A percentile compares a stretch with the other conserved stretches of the same genome.
These are phyloP conservation scores for Diplogelasinospora grovesii DNA, from an alignment of 495 filamentous ascomycete species.

Conservation along the genomic window DNA sequence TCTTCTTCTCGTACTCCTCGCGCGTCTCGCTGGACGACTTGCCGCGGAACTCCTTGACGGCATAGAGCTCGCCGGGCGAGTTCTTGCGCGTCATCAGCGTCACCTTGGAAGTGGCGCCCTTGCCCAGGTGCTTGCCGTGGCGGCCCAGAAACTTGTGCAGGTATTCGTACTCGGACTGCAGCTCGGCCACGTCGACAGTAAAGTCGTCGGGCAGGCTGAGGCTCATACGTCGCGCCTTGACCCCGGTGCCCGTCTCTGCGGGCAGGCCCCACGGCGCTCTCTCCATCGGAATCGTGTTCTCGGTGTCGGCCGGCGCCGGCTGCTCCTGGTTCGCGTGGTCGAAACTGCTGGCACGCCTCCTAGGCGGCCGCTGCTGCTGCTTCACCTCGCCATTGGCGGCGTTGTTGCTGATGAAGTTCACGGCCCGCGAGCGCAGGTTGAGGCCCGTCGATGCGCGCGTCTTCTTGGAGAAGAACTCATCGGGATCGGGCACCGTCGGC, in stretches of 20 bases:
- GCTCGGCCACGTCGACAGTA: constrained; percentile 53
- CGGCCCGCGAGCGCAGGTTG: constrained; percentile 31
- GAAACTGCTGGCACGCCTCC: constrained; percentile 32
- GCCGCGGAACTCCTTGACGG: constrained; percentile 71
- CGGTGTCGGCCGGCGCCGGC: constrained; percentile 5
- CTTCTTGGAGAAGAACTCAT: constrained; percentile 39
- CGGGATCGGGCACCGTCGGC: constrained; percentile 29
- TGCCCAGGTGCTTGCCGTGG: constrained; percentile 59
- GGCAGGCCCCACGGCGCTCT: constrained; percentile 45
- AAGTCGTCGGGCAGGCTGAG: constrained; percentile 58
- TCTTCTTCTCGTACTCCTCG: constrained; percentile 67
- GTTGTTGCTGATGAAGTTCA: constrained; percentile 21
- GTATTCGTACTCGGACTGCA: constrained; percentile 53
- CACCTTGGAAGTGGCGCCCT: constrained; percentile 67
- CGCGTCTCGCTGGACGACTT: constrained; percentile 54
- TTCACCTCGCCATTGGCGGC: constrained; percentile 7
- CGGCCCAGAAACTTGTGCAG: constrained; percentile 51
- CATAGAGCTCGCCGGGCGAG: constrained; percentile 51
- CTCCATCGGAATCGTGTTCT: constrained; percentile 19
- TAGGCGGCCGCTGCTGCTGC: constrained; percentile 5
- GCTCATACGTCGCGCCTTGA: constrained; percentile 59
- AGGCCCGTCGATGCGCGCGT: constrained; percentile 43
- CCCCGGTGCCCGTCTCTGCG: constrained; percentile 54
- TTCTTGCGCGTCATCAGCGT: constrained; percentile 58
- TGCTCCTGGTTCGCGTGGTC: constrained; percentile 22